Base-by-base conservation (phyloP, 768 basidiomycete genomes). In the Mycena rosella region DNA sequence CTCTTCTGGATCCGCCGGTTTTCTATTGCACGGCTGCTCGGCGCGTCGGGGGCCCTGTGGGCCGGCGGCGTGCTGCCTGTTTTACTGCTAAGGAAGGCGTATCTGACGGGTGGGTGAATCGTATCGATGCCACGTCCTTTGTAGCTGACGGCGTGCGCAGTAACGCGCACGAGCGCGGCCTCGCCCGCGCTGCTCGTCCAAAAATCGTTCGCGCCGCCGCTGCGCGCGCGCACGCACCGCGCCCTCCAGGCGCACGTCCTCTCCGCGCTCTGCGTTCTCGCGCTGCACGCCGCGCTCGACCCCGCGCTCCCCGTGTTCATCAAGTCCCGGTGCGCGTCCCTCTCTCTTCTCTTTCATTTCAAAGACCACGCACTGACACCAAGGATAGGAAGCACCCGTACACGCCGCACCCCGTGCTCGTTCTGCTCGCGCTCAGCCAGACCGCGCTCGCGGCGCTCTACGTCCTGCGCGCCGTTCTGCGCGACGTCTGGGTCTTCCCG, bases 401-500 rank as follows among this genome's bases (percentile, higher is more conserved):
- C 69, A 89, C 92, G 72, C 81, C 93, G 24, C 93, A 93, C 60
- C 91, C 91, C 1, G 86, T 87, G 20, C 78, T 92, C 7, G 69
- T 93, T 10, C 91, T 91, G 73, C 75, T 92, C 20, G 58, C 87
- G 27, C 69, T 86, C 52, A 83, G 87, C 0, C 92, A 93, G 73
- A 13, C 82, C 3, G 78, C 79, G 45, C 72, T 85, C 11, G 87
- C 87, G 0, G 48, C 78, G 9, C 79, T 81, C 3, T 92, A 85
- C 67, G 77, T 83, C 1, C 74, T 91, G 24, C 84, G 92, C 9
- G 88, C 86, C 38, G 76, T 89, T 20, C 84, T 92, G 77, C 81
- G 85, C 1, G 91, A 93, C 24, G 66, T 58, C 17, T 71, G 65
- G 66, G 62, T 71, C 47, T 58, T 67, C 30, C 70, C 70, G 8